phyloP scores from a whole-genome alignment of 331 rosid species.

The Quercus lobata region DNA sequence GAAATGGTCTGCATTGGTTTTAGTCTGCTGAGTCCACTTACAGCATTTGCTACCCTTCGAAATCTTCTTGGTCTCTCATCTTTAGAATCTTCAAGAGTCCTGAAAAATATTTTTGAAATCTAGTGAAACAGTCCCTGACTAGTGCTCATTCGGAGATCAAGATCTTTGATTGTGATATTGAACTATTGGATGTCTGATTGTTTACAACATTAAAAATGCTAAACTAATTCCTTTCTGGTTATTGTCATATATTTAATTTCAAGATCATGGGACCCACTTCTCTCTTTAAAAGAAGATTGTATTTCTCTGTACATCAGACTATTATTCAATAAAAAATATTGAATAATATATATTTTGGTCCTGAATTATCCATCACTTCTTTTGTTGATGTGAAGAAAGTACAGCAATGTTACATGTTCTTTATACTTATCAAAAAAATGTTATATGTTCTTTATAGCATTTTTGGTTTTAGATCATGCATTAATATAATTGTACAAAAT shows the following conservation, averaged over 20 bases:
- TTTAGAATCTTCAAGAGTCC: slow-evolving; percentile 2
- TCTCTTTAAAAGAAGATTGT: neutral
- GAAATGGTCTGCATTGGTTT: slow-evolving; percentile 8
- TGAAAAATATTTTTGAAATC: neutral
- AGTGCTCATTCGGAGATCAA: neutral
- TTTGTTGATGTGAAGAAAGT: neutral
- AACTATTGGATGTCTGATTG: neutral
- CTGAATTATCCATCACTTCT: neutral
- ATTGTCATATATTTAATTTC: neutral
- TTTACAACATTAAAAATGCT: neutral
- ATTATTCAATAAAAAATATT: neutral
- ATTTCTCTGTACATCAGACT: neutral
- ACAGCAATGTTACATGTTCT: neutral
- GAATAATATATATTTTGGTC: neutral
- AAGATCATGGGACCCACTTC: neutral
- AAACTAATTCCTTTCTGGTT: neutral
- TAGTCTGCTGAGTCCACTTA: neutral
- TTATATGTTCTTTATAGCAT: neutral
- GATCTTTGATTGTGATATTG: neutral
- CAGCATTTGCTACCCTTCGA: slow-evolving; percentile 6
- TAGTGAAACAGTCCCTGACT: neutral
- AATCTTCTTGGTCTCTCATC: neutral
- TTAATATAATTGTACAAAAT: neutral
- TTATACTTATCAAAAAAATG: neutral
- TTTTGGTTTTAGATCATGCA: neutral